Conservation (phyloP, 2,329 filamentous ascomycete species). For the Dothistroma septosporum region DNA sequence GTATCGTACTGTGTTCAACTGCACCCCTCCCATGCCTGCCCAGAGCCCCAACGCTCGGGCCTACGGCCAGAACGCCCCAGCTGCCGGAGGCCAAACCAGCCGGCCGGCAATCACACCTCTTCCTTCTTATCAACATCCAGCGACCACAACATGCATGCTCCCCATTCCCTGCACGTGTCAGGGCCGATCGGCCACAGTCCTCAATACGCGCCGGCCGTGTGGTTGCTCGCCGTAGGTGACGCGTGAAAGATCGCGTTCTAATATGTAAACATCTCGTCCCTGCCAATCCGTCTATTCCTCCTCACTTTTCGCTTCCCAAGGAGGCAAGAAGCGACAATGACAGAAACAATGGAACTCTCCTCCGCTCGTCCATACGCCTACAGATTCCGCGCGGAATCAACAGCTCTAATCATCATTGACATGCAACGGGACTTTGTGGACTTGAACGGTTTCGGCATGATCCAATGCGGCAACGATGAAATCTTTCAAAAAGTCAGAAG, state of each 20-base stretch:
- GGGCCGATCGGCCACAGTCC: neutral
- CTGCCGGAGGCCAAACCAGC: neutral
- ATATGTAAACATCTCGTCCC: neutral
- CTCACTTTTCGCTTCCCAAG: neutral
- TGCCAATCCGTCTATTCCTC: neutral
- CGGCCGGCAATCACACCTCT: neutral
- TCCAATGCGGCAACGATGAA: conserved; percentile 44
- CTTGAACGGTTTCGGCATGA: conserved; percentile 49
- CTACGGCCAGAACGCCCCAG: neutral
- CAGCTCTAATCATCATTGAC: conserved; percentile 50
- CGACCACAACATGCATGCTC: neutral
- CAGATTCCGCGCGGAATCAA: conserved; percentile 44
- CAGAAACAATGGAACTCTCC: conserved; percentile 28
- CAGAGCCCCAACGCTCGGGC: neutral
- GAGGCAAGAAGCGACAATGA: neutral
- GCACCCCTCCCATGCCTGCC: neutral
- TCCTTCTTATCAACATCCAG: neutral
- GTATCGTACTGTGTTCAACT: neutral
- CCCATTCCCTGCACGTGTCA: neutral
- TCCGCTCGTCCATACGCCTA: conserved; percentile 46
- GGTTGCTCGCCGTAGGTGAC: neutral
- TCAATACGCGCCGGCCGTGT: neutral
- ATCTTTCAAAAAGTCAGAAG: conserved; percentile 27
- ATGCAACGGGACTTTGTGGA: conserved; percentile 53
- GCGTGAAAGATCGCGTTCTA: neutral